Percentiles rank a stretch among this genome's conserved stretches.
Evolutionary conservation across 2,329 filamentous ascomycete species (phyloP).

Genomic region (Cladophialophora carrionii): DNA sequence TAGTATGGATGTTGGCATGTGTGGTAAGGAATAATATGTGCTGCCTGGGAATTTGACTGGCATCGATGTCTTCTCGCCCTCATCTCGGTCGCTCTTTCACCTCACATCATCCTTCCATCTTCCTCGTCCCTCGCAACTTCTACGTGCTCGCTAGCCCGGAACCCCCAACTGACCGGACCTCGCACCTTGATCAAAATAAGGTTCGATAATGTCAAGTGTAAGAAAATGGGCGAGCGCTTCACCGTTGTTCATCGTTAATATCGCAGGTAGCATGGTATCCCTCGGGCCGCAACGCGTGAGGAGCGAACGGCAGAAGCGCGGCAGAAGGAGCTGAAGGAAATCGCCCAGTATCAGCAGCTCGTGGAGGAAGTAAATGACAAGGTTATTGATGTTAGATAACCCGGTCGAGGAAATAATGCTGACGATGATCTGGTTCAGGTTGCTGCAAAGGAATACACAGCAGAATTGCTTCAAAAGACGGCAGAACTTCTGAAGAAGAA

Average conservation of each 20-base stretch:
- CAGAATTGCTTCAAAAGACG: constrained; percentile 50
- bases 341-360: constrained; percentile 72
- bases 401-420: constrained; percentile 10
- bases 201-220: constrained; percentile 36
- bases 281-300: constrained; percentile 64
- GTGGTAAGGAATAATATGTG: constrained; percentile 5
- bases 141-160: background rate
- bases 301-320: constrained; percentile 70
- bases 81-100: constrained; percentile 20
- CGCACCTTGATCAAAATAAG: background rate
- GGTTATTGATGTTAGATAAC: constrained; percentile 48
- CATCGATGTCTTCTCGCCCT: background rate
- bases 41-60: constrained; percentile 16
- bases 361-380: constrained; percentile 69
- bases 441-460: constrained; percentile 46
- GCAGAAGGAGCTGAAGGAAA: constrained; percentile 72
- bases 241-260: background rate
- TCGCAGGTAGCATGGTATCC: constrained; percentile 74
- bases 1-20: constrained; percentile 16
- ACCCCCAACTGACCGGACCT: background rate
- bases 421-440: constrained; percentile 42
- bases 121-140: background rate
- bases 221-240: constrained; percentile 2
- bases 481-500: constrained; percentile 51
- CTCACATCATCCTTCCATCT: background rate